These are phyloP conservation scores for Aquilaria yunnanensis DNA, from an alignment of 345 rosid genomes.

Conservation along the genomic window DNA sequence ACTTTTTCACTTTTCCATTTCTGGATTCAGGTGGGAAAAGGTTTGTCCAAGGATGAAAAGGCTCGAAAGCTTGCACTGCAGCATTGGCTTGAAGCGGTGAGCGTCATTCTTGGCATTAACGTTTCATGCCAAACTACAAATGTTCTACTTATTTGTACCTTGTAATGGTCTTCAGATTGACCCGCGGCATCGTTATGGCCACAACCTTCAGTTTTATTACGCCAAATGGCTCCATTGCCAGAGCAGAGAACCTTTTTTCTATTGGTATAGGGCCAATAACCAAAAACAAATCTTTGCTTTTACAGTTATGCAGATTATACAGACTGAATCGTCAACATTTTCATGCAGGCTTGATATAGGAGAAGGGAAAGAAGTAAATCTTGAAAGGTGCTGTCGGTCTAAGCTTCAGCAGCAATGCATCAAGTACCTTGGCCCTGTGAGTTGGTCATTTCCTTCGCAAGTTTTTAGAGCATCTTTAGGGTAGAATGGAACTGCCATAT, in stretches of 20 bases:
- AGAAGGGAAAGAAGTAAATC: slow-evolving; percentile 63
- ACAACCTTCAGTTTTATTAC: slow-evolving; percentile 88
- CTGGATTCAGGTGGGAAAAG: slow-evolving; percentile 69
- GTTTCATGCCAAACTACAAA: not conserved
- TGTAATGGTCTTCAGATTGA: slow-evolving; percentile 52
- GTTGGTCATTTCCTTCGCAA: slow-evolving; percentile 17
- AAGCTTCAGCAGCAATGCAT: slow-evolving; percentile 89
- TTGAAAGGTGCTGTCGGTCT: slow-evolving; percentile 61
- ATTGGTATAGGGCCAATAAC: slow-evolving; percentile 41
- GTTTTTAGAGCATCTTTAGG: not conserved
- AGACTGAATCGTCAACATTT: slow-evolving; percentile 16
- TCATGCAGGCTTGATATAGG: slow-evolving; percentile 84
- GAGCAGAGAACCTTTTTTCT: slow-evolving; percentile 82
- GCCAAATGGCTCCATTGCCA: slow-evolving; percentile 80
- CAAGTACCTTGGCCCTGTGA: slow-evolving; percentile 93
- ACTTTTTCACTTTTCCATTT: not conserved
- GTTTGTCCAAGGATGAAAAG: slow-evolving; percentile 72
- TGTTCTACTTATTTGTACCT: slow-evolving; percentile 13
- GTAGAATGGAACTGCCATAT: not conserved
- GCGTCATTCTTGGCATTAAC: slow-evolving; percentile 15
- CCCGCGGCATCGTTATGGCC: slow-evolving; percentile 96
- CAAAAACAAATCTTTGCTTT: slow-evolving; percentile 7
- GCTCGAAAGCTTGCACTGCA: slow-evolving; percentile 89
- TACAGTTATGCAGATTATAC: not conserved
- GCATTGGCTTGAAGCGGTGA: slow-evolving; percentile 98